Evolutionary conservation across 2,329 filamentous ascomycete genomes (phyloP).

Genomic region (Alternaria sp.): DNA sequence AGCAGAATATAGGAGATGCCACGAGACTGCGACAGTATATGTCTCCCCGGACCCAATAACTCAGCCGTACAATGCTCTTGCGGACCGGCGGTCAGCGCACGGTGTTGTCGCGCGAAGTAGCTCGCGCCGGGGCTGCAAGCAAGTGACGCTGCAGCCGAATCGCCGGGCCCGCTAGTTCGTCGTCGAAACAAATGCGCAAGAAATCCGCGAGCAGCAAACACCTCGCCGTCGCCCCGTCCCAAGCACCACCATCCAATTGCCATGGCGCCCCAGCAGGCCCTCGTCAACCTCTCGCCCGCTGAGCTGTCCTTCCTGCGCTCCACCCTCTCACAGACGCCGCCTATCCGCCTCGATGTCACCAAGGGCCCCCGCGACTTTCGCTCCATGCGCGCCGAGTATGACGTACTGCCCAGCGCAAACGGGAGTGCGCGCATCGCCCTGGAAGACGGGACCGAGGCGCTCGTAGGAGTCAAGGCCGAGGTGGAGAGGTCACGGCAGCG

Average conservation of each 20-base stretch:
- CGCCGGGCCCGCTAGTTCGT: slow-evolving; percentile 19
- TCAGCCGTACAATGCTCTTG: neutral
- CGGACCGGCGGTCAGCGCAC: slow-evolving; percentile 26
- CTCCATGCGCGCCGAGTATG: slow-evolving; percentile 86
- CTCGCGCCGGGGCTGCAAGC: slow-evolving; percentile 20
- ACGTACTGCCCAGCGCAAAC: slow-evolving; percentile 86
- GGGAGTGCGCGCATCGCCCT: slow-evolving; percentile 94
- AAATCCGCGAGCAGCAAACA: slow-evolving; percentile 13
- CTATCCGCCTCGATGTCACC: slow-evolving; percentile 79
- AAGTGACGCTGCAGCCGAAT: slow-evolving; percentile 25
- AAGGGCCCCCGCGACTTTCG: slow-evolving; percentile 79
- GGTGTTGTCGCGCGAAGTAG: slow-evolving; percentile 30
- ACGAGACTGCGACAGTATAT: neutral
- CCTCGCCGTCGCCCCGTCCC: slow-evolving; percentile 5
- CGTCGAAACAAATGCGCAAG: slow-evolving; percentile 18
- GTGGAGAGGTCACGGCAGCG: slow-evolving; percentile 72
- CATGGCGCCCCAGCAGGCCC: slow-evolving; percentile 53
- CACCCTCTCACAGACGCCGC: slow-evolving; percentile 79
- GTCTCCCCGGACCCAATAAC: neutral
- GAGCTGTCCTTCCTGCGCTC: slow-evolving; percentile 95
- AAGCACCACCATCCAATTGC: slow-evolving; percentile 12
- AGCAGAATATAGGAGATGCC: neutral
- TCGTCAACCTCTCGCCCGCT: slow-evolving; percentile 84
- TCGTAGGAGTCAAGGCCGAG: slow-evolving; percentile 95
- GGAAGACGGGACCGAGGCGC: slow-evolving; percentile 91